Percentiles rank a stretch among this genome's conserved stretches.
These are phyloP conservation scores for Pilasporangium apinafurcum DNA, from an alignment of 352 stramenopile species.

Conservation along the genomic window DNA sequence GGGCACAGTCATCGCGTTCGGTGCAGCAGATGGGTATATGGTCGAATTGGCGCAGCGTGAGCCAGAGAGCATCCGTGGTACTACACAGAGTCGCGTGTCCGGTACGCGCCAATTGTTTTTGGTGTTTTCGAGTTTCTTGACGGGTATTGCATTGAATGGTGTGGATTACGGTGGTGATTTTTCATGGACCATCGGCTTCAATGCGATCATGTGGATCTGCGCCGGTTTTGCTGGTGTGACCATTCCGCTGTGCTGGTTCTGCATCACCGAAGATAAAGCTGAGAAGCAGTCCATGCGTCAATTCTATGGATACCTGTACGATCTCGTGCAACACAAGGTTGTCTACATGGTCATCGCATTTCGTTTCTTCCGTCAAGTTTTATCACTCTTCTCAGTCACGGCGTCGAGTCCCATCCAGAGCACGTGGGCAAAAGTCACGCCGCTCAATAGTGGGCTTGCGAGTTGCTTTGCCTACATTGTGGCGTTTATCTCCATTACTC, in stretches of 20 bases:
- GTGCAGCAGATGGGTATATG: slow-evolving; percentile 58
- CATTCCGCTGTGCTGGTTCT: slow-evolving; percentile 36
- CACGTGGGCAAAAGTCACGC: slow-evolving; percentile 46
- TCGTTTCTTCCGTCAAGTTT: slow-evolving; percentile 40
- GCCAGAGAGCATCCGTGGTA: slow-evolving; percentile 29
- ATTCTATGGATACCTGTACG: slow-evolving; percentile 30
- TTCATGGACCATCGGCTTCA: slow-evolving; percentile 48
- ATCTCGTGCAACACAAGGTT: slow-evolving; percentile 38
- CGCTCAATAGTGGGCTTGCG: slow-evolving; percentile 47
- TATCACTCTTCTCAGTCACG: slow-evolving; percentile 42
- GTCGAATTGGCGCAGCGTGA: slow-evolving; percentile 53
- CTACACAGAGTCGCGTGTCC: slow-evolving; percentile 29
- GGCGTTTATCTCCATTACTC: slow-evolving; percentile 25
- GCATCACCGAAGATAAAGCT: slow-evolving; percentile 26
- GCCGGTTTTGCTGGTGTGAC: slow-evolving; percentile 25
- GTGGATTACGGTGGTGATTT: slow-evolving; percentile 41
- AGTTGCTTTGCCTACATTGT: slow-evolving; percentile 35
- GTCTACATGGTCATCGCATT: slow-evolving; percentile 50
- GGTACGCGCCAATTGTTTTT: slow-evolving; percentile 22
- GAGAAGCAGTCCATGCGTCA: slow-evolving; percentile 21
- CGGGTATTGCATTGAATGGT: slow-evolving; percentile 35
- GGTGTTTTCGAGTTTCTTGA: slow-evolving; percentile 33
- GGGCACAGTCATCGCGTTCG: slow-evolving; percentile 71
- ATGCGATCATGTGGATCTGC: slow-evolving; percentile 38
- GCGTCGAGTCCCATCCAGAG: slow-evolving; percentile 37